Conservation (phyloP, 2,329 filamentous ascomycete species). For the Colletotrichum lindemuthianum region DNA sequence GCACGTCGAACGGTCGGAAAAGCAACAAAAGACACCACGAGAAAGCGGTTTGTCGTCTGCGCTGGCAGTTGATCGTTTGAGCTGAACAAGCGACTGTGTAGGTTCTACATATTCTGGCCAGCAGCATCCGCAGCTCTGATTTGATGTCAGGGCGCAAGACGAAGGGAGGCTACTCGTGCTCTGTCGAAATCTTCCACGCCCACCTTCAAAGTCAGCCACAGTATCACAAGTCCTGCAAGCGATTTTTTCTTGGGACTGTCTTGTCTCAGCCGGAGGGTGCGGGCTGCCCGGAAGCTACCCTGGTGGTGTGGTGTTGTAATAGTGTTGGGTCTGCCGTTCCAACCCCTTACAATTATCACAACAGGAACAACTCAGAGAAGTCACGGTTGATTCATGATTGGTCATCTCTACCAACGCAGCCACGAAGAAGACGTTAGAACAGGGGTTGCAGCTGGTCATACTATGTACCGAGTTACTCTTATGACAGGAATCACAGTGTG, state of each 20-base stretch:
- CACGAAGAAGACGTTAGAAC: slow-evolving; percentile 12
- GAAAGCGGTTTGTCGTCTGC: slow-evolving; percentile 18
- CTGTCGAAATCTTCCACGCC: background rate
- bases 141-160: slow-evolving; percentile 23
- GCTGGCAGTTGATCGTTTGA: slow-evolving; percentile 3
- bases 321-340: slow-evolving; percentile 9
- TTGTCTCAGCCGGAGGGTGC: background rate
- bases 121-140: background rate
- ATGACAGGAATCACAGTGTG: background rate
- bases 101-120: background rate
- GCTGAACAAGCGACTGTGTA: background rate
- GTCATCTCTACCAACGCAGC: background rate
- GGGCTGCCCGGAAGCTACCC: slow-evolving; percentile 19
- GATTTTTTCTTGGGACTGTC: slow-evolving; percentile 1
- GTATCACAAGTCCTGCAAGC: slow-evolving; percentile 19
- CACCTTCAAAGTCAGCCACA: slow-evolving; percentile 7
- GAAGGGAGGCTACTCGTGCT: background rate
- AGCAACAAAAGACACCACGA: slow-evolving; percentile 27
- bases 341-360: slow-evolving; percentile 2
- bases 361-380: background rate
- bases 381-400: slow-evolving; percentile 3
- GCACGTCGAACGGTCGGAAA: slow-evolving; percentile 23
- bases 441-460: slow-evolving; percentile 12
- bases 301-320: slow-evolving; percentile 2
- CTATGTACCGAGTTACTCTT: background rate